Evolutionary conservation across 768 basidiomycete genomes (phyloP), one percentile per base, ranked within the genome.

Genomic region (Clitopilus hobsonii): DNA sequence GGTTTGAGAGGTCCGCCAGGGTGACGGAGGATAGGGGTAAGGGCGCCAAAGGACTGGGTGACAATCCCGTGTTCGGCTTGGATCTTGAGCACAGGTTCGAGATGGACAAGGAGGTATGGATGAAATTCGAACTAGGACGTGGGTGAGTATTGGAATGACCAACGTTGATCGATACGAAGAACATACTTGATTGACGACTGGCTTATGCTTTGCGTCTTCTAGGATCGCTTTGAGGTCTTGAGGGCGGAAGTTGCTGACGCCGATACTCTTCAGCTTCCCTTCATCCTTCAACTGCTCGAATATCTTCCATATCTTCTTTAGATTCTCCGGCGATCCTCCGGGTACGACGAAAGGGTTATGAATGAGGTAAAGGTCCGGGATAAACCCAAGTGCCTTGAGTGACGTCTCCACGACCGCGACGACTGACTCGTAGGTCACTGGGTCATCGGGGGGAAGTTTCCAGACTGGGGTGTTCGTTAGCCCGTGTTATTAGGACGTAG

Each of bases 291-390:
- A 66, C 26, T 76, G 74, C 57, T 84, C 82, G 63, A 85, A 69
- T 14, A 73, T 71, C 51, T 72, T 74, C 83, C 83, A 85, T 27
- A 77, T 60, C 27, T 61, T 59, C 63, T 72, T 55, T 51, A 61
- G 53, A 3, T 68, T 49, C 20, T 69, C 67, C 0, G 60, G 60
- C n/a, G n/a, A n/a, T 5, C 57, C 57, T 0, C 61, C 68, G 38
- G 5, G 57, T 70, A 61, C 67, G 47, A 73, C 61, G 54, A 54
- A 67, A 1, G 77, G 64, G 32, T 60, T 66, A 61, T 86, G 85
- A 32, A 87, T 66, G 53, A 86, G 70, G 66, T 75, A 85, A 30
- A 82, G 65, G 58, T 85, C 79, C 0, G 83, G 79, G 49, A 71
- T 74, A 55, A 67, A 66, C 10, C 75, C 66, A 3, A 85, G 73